Percentiles rank a stretch among this genome's conserved stretches.
These are phyloP conservation scores for Gossypium herbaceum DNA, from an alignment of 345 rosid species.

Conservation along the genomic window DNA sequence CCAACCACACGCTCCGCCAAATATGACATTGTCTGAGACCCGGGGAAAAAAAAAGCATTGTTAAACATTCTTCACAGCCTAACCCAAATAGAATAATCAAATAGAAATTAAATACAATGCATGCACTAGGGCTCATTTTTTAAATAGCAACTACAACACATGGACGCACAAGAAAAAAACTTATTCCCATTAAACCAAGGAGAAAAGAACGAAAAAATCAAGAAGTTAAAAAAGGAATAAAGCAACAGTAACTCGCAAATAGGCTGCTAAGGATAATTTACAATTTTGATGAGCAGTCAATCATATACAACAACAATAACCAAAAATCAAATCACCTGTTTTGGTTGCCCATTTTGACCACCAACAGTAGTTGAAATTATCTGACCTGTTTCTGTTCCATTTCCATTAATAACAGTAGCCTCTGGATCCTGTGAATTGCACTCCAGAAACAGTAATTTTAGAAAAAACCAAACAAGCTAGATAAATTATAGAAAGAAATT, in stretches of 20 bases:
- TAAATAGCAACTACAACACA: not conserved
- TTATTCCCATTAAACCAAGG: not conserved
- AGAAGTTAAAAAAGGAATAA: conserved; percentile 2
- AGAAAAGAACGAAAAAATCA: not conserved
- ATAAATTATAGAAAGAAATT: not conserved
- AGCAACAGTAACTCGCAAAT: not conserved
- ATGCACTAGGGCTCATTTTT: not conserved
- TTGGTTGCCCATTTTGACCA: conserved; percentile 86
- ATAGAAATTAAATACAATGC: conserved; percentile 6
- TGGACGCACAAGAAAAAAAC: not conserved
- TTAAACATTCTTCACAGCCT: not conserved
- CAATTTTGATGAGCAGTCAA: not conserved
- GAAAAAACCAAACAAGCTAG: not conserved
- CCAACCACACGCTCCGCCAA: conserved; percentile 89
- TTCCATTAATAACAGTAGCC: conserved; percentile 58
- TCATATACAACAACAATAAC: not conserved
- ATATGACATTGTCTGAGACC: conserved; percentile 58
- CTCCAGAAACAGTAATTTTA: conserved; percentile 2
- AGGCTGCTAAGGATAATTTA: not conserved
- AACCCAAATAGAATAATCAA: not conserved
- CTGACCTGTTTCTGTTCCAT: conserved; percentile 88
- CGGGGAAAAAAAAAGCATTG: conserved; percentile 10
- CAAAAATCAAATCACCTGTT: conserved; percentile 56
- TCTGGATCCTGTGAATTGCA: conserved; percentile 50
- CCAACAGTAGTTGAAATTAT: conserved; percentile 75